These are phyloP conservation scores for Neonectria neomacrospora DNA, from an alignment of 2,329 filamentous ascomycete species.

Conservation along the genomic window DNA sequence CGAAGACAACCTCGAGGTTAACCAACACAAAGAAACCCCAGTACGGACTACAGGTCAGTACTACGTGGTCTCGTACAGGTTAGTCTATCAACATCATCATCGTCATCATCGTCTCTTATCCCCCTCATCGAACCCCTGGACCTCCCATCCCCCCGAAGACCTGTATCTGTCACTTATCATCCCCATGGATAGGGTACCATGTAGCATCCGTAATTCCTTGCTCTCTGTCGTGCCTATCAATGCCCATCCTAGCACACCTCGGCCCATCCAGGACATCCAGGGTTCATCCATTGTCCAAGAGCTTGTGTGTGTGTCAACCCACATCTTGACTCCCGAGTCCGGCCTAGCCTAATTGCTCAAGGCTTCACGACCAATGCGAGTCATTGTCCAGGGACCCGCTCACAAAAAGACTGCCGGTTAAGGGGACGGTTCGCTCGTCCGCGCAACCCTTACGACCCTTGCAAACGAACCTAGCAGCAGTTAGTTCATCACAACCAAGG, in stretches of 20 bases:
- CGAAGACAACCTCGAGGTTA: not conserved
- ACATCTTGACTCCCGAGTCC: constrained; percentile 12
- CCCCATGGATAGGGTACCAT: constrained; percentile 8
- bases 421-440: constrained; percentile 15
- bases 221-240: not conserved
- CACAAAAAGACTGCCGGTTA: constrained; percentile 34
- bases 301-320: constrained; percentile 4
- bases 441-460: constrained; percentile 8
- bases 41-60: not conserved
- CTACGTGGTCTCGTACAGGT: not conserved
- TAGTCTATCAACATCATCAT: constrained; percentile 1
- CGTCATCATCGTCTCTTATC: not conserved
- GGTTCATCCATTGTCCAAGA: constrained; percentile 8
- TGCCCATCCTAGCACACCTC: not conserved
- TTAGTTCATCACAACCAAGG: constrained; percentile 6
- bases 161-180: constrained; percentile 21
- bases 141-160: constrained; percentile 7
- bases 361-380: constrained; percentile 43
- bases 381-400: constrained; percentile 37
- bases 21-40: not conserved
- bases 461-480: constrained; percentile 2
- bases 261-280: constrained; percentile 15
- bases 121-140: not conserved
- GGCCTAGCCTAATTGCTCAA: constrained; percentile 33
- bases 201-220: not conserved